Evolutionary conservation across 805 yeast genomes (phyloP), one percentile per base, ranked within the genome.

Genomic region (Sugiyamaella marilandica): DNA sequence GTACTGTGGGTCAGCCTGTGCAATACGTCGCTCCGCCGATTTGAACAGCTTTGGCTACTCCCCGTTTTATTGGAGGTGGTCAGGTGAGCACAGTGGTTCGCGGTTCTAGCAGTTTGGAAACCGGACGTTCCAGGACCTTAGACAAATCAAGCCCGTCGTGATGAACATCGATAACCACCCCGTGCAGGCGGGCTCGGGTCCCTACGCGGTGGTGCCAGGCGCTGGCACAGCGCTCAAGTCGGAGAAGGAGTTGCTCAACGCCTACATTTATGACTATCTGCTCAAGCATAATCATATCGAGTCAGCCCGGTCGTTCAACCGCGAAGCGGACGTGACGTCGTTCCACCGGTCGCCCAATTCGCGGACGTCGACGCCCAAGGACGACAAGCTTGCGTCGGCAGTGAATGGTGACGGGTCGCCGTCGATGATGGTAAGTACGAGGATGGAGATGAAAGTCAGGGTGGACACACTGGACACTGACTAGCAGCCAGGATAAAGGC

Each of bases 191-290:
- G 45, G 21, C 44, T 45, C 52, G 19, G 41, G 43, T 18, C 43
- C 41, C 16, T 31, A 21, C 21, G 35, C 36, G n/a, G 31, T 21
- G 29, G 44, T 33, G 36, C 13, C 34, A 14, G 34, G 33, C 14
- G 21, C 47, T 2, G 37, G 36, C 11, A 10, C 47, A 14, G 47
- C 36, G n/a, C 26, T 45, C 24, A 45, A 45, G 47, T 45, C 59
- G 36, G 65, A 62, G 41, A 58, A 56, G 52, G 65, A 62, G 29
- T 52, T 59, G 47, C 71, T 90, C 56, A 87, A 90, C 65, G 90
- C 92, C 5, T 90, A 89, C 67, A 83, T 90, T 35, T 87, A 89
- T 65, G 97, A 90, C 69, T 91, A 88, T 62, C 72, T 90, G 56
- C 64, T 86, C 62, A 90, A 90, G 68, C 82, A 86, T 50, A 79